These are phyloP conservation scores for Globisporangium canariense DNA, from an alignment of 352 stramenopile species.

Conservation along the genomic window DNA sequence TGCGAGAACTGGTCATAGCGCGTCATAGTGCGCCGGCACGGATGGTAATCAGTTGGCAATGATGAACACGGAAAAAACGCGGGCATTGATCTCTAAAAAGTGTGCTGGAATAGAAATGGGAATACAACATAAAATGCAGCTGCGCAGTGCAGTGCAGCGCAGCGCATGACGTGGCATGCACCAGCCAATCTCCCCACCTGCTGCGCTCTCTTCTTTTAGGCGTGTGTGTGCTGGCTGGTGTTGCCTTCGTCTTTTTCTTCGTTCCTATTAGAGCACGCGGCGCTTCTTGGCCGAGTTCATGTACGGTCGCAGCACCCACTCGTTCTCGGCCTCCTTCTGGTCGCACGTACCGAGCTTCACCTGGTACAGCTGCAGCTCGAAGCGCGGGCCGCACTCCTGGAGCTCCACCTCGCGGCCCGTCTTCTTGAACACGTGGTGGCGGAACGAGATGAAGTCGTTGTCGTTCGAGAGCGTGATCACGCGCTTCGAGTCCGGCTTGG, in stretches of 20 bases:
- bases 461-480: constrained; percentile 98
- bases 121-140: constrained; percentile 8
- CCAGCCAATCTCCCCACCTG: background rate
- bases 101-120: background rate
- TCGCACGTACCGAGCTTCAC: constrained; percentile 98
- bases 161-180: background rate
- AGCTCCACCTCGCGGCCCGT: constrained; percentile 91
- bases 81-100: constrained; percentile 3
- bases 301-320: constrained; percentile 99
- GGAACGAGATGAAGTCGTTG: constrained; percentile 99
- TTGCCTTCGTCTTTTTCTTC: background rate
- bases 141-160: background rate
- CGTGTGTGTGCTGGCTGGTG: background rate
- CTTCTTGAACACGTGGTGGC: constrained; percentile 98
- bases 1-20: too few relatives aligned
- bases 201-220: background rate
- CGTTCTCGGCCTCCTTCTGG: constrained; percentile 98
- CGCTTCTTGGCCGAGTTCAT: constrained; percentile 99
- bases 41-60: background rate
- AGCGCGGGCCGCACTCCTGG: constrained; percentile 95
- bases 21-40: background rate
- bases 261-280: constrained; percentile 66
- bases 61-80: background rate
- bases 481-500: constrained; percentile 94
- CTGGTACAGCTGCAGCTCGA: constrained; percentile 99